A percentile compares a stretch with the other conserved stretches of the same genome.
Conservation (phyloP, 2,329 filamentous ascomycete species). For the Dactylonectria macrodidyma region DNA sequence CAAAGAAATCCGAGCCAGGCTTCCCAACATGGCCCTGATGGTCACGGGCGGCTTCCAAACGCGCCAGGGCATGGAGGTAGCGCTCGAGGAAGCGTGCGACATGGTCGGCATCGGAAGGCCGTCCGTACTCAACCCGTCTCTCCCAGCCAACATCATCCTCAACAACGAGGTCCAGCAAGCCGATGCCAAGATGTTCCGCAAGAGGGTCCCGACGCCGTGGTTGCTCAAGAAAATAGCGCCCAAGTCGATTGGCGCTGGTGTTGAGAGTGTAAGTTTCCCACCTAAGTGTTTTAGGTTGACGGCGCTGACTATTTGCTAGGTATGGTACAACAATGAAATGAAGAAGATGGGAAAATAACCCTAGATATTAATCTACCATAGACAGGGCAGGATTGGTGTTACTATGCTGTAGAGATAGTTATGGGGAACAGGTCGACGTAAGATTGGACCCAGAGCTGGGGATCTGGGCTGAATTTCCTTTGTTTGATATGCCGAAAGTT, state of each 20-base stretch:
- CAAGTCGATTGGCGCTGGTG: slow-evolving; percentile 34
- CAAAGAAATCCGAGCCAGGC: slow-evolving; percentile 61
- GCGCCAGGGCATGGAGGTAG: slow-evolving; percentile 57
- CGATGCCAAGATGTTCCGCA: slow-evolving; percentile 31
- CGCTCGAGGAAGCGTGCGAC: slow-evolving; percentile 57
- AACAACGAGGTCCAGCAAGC: slow-evolving; percentile 34
- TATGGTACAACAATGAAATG: slow-evolving; percentile 19
- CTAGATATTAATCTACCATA: not conserved
- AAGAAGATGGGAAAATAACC: not conserved
- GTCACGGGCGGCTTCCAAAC: slow-evolving; percentile 76
- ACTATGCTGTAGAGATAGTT: not conserved
- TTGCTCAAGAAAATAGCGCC: slow-evolving; percentile 36
- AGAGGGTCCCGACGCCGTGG: slow-evolving; percentile 34
- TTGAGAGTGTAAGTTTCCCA: slow-evolving; percentile 37
- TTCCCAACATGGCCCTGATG: slow-evolving; percentile 64
- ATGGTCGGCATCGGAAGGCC: slow-evolving; percentile 59
- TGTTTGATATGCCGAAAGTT: not conserved
- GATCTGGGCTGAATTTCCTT: not conserved
- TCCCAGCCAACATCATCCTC: slow-evolving; percentile 51
- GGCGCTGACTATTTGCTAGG: not conserved
- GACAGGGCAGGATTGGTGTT: not conserved
- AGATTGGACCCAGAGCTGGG: not conserved
- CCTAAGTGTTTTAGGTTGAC: not conserved
- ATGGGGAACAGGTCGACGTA: not conserved
- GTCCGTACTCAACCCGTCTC: slow-evolving; percentile 53